A percentile compares a stretch with the other conserved stretches of the same genome.
Conservation (phyloP, 192 early-diverging fungal species). For the Rhizoclosmatium sp. region DNA sequence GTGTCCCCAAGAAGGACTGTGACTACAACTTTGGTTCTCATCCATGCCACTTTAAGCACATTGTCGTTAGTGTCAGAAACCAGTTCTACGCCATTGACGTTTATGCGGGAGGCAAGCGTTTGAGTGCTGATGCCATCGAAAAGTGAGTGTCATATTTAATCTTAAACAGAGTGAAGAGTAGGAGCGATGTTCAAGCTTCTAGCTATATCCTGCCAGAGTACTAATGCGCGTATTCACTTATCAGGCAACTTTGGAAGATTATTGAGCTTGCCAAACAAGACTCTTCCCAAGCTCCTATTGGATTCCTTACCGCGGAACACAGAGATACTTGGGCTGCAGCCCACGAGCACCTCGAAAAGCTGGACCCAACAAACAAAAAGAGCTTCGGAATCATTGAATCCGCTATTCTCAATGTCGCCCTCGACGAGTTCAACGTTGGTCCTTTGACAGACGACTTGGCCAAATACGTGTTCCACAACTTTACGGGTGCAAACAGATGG, state of each 20-base stretch:
- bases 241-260: constrained; percentile 67
- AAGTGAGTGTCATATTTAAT: constrained; percentile 45
- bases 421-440: constrained; percentile 72
- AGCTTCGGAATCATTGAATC: constrained; percentile 72
- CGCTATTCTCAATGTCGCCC: constrained; percentile 75
- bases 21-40: constrained; percentile 69
- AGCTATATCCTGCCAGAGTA: too few relatives aligned
- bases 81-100: constrained; percentile 82
- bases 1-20: constrained; percentile 79
- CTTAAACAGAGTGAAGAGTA: too few relatives aligned
- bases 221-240: constrained; percentile 4
- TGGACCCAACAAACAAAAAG: constrained; percentile 67
- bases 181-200: background rate
- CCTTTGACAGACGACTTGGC: constrained; percentile 13
- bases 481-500: constrained; percentile 87
- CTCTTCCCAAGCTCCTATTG: constrained; percentile 50
- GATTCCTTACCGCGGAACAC: constrained; percentile 78
- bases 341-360: constrained; percentile 69
- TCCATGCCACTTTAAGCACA: constrained; percentile 61
- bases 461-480: constrained; percentile 63
- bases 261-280: constrained; percentile 57
- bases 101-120: constrained; percentile 61
- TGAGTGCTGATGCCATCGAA: constrained; percentile 75
- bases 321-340: constrained; percentile 83
- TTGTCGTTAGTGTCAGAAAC: constrained; percentile 75